Evolutionary conservation across 2,329 filamentous ascomycete species (phyloP).

Genomic region (Xylaria sp.): DNA sequence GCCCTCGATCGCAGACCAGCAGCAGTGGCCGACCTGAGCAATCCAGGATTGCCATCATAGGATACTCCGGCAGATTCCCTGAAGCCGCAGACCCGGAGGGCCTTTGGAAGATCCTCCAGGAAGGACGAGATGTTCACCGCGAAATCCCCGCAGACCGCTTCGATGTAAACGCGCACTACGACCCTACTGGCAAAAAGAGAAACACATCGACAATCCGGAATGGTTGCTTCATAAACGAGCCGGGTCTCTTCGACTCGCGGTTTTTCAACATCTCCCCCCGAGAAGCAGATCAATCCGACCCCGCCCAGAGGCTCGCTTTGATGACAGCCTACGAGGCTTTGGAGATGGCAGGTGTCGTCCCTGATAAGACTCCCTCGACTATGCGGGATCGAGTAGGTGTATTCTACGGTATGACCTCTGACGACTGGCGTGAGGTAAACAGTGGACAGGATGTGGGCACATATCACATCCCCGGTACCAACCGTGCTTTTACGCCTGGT

Average conservation of each 20-base stretch:
- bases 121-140: conserved; percentile 35
- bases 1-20: background rate
- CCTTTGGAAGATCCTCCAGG: conserved; percentile 34
- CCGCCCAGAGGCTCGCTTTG: conserved; percentile 67
- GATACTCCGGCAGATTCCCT: background rate
- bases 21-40: background rate
- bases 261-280: conserved; percentile 36
- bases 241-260: conserved; percentile 28
- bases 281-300: conserved; percentile 55
- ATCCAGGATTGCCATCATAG: conserved; percentile 13
- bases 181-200: conserved; percentile 29
- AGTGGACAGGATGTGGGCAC: conserved; percentile 60
- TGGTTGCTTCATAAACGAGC: conserved; percentile 30
- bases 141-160: conserved; percentile 27
- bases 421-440: conserved; percentile 67
- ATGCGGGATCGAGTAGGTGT: conserved; percentile 25
- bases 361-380: conserved; percentile 26
- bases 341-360: conserved; percentile 59
- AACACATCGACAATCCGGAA: conserved; percentile 25
- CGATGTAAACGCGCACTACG: conserved; percentile 29
- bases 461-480: conserved; percentile 44
- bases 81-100: conserved; percentile 21
- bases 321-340: conserved; percentile 71
- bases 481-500: conserved; percentile 44
- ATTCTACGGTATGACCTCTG: conserved; percentile 30